Evolutionary conservation across 768 basidiomycete genomes (phyloP), one percentile per base, ranked within the genome.

Genomic region (Leccinum variicolor): DNA sequence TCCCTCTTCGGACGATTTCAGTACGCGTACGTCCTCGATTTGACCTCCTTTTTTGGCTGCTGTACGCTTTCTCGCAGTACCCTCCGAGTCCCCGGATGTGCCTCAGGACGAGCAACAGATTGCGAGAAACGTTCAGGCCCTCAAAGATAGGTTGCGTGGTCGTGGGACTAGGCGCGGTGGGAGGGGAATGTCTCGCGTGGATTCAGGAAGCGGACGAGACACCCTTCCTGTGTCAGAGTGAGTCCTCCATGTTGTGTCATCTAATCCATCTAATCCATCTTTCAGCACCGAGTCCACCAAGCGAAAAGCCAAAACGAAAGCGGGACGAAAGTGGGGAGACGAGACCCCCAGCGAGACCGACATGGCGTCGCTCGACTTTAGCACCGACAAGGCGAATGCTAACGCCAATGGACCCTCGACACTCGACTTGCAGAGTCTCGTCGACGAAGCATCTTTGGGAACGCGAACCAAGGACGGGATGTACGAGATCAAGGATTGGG

Each of bases 301-400:
- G 63, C 77, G 79, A 61, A 90, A 87, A 64, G 67, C 79, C 0
- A 86, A 88, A 55, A 70, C 81, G 3, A 94, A 94, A 74, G 66
- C 77, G 14, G 88, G 89, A 71, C 86, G 97, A 29, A 98, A 94
- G 75, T 99, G 97, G 97, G 93, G 87, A 23, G 85, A 96, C 66
- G 82, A 86, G 62, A 79, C 81, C 2, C 87, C 89, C 4, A 87
- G 85, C 10, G 91, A 92, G 62, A 80, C 81, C 15, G 97, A 98
- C 62, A 96, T 98, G 92, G 92, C 89, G 6, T 86, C 90, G 43
- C 81, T 98, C 53, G 94, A 99, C 73, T 98, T 91, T 72, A 92
- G 89, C 62, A 64, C 76, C 50, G 84, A 89, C 64, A 84, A 84
- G 61, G 59, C 75, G 1, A 78, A 79, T 53, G 61, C 68, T 6